phyloP scores from a whole-genome alignment of 148 eudicot genomes.

The Heliosperma pusillum region DNA sequence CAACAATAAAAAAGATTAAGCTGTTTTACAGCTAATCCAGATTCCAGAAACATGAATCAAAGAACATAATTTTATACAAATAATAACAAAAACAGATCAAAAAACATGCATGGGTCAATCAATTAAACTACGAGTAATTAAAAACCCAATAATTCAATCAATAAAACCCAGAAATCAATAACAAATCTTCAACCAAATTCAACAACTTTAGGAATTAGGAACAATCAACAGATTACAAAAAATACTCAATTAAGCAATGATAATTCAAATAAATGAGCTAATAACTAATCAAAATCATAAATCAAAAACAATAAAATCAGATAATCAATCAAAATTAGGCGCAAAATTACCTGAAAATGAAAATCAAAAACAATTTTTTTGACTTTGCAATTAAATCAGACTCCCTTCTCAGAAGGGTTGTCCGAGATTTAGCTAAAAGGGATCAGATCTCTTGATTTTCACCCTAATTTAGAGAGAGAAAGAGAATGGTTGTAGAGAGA shows the following conservation, averaged over 20 bases:
- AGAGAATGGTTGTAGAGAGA: neutral
- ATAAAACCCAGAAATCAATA: constrained; percentile 4
- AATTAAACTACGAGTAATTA: neutral
- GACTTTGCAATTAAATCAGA: neutral
- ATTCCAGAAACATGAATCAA: constrained; percentile 10
- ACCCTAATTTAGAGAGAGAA: neutral
- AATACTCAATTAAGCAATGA: neutral
- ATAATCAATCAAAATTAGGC: neutral
- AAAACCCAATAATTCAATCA: constrained; percentile 9
- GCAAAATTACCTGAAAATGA: neutral
- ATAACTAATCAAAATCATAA: neutral
- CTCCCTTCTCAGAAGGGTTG: neutral
- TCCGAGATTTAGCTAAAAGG: neutral
- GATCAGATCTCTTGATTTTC: neutral
- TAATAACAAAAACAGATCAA: constrained; percentile 1
- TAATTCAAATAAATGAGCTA: neutral
- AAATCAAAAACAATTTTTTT: neutral
- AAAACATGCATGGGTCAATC: constrained; percentile 17
- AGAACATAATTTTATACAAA: neutral
- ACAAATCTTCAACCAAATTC: neutral
- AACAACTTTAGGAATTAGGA: neutral
- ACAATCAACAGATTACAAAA: neutral
- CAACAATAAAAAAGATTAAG: constrained; percentile 3
- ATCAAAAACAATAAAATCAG: neutral
- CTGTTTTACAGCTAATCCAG: neutral